Percentiles rank a stretch among this genome's conserved stretches.
These are phyloP conservation scores for Phaffia australis DNA, from an alignment of 768 basidiomycete species.

Conservation along the genomic window DNA sequence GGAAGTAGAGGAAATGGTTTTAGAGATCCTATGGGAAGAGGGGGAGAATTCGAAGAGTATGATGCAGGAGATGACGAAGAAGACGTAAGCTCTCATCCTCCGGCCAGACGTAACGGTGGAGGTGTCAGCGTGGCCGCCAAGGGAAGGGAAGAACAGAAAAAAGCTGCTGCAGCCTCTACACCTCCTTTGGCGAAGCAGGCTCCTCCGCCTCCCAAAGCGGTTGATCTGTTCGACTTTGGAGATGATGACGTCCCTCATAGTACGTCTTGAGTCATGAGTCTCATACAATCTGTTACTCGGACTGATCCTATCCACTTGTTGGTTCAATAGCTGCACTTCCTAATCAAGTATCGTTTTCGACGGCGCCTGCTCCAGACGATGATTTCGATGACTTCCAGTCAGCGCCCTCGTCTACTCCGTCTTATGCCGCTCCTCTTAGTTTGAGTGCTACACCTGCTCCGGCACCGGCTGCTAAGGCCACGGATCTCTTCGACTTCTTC, in stretches of 20 bases:
- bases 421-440: not conserved
- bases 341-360: conserved; percentile 29
- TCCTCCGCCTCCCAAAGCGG: conserved; percentile 14
- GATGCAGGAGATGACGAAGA: conserved; percentile 59
- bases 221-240: conserved; percentile 25
- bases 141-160: conserved; percentile 26
- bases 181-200: not conserved
- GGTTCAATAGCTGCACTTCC: not conserved
- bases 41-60: conserved; percentile 73
- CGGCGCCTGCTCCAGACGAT: conserved; percentile 46
- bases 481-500: conserved; percentile 37
- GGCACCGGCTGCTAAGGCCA: conserved; percentile 32
- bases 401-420: conserved; percentile 45
- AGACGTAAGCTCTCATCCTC: conserved; percentile 14
- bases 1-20: conserved; percentile 27
- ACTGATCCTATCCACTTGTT: not conserved
- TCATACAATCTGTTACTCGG: not conserved
- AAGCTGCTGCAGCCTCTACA: conserved; percentile 4
- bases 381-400: conserved; percentile 80
- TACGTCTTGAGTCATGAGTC: not conserved
- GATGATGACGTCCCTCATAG: conserved; percentile 16
- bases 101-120: conserved; percentile 9
- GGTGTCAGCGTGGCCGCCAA: conserved; percentile 29
- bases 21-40: conserved; percentile 38
- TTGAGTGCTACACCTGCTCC: conserved; percentile 5